These are phyloP conservation scores for Rhizophora apiculata DNA, from an alignment of 345 rosid species.

Conservation along the genomic window DNA sequence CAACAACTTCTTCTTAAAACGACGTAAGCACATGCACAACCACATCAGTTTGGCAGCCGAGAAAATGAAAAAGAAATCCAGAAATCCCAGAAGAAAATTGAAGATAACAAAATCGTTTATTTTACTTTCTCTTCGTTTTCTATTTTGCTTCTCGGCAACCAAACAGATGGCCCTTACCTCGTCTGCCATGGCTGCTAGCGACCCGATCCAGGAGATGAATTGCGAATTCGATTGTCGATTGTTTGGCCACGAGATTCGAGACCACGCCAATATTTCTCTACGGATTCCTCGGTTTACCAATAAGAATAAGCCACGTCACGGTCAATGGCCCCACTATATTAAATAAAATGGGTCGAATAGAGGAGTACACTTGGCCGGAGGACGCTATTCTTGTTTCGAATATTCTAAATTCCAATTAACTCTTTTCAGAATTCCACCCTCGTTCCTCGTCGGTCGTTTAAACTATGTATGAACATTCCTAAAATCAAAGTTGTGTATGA, in stretches of 20 bases:
- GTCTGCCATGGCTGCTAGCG: neutral
- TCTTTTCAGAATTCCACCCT: too few relatives aligned
- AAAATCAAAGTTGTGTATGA: too few relatives aligned
- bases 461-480: too few relatives aligned
- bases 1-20: neutral
- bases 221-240: neutral
- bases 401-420: too few relatives aligned
- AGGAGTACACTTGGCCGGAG: too few relatives aligned
- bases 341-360: too few relatives aligned
- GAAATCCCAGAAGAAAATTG: neutral
- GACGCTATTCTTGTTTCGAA: too few relatives aligned
- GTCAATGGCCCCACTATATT: too few relatives aligned
- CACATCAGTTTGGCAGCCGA: neutral
- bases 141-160: neutral
- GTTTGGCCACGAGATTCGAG: too few relatives aligned
- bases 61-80: neutral
- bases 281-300: neutral
- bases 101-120: neutral
- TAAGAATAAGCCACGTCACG: too few relatives aligned
- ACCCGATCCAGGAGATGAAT: neutral
- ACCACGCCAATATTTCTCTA: neutral
- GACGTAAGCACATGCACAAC: neutral
- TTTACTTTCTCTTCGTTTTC: too few relatives aligned
- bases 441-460: too few relatives aligned
- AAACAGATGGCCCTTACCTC: neutral